A percentile compares a stretch with the other conserved stretches of the same genome.
Conservation (phyloP, 2,329 filamentous ascomycete genomes). For the Alternaria sp. region DNA sequence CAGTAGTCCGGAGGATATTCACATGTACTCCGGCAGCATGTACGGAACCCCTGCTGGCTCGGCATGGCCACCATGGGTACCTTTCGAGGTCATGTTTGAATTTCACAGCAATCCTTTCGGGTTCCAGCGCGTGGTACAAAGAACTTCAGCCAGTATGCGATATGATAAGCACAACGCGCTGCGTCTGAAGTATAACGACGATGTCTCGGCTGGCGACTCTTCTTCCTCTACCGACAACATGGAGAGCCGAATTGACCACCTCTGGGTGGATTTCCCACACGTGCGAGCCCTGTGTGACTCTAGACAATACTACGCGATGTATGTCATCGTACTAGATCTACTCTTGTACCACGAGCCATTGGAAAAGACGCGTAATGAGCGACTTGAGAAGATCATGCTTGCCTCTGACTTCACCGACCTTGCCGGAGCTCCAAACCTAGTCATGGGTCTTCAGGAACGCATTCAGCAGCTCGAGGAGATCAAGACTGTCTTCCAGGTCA, state of each 20-base stretch:
- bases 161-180: slow-evolving; percentile 99
- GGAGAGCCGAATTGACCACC: slow-evolving; percentile 89
- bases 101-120: slow-evolving; percentile 93
- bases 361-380: slow-evolving; percentile 96
- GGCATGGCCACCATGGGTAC: slow-evolving; percentile 97
- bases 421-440: slow-evolving; percentile 90
- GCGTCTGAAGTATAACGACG: slow-evolving; percentile 95
- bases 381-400: slow-evolving; percentile 97
- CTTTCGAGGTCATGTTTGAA: slow-evolving; percentile 98
- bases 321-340: slow-evolving; percentile 95
- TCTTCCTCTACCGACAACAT: slow-evolving; percentile 61
- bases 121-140: slow-evolving; percentile 97
- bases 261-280: slow-evolving; percentile 96
- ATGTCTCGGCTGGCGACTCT: slow-evolving; percentile 74
- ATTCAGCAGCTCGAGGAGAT: slow-evolving; percentile 96
- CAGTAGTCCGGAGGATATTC: slow-evolving; percentile 78
- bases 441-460: slow-evolving; percentile 87
- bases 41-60: slow-evolving; percentile 88
- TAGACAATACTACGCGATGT: slow-evolving; percentile 95
- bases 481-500: slow-evolving; percentile 94
- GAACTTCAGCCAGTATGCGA: slow-evolving; percentile 91
- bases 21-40: slow-evolving; percentile 92
- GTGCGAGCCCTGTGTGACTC: slow-evolving; percentile 96
- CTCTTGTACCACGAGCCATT: slow-evolving; percentile 95
- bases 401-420: slow-evolving; percentile 98